Evolutionary conservation across 805 yeast genomes (phyloP), one percentile per base, ranked within the genome.

Genomic region (Wickerhamiella hasegawae): DNA sequence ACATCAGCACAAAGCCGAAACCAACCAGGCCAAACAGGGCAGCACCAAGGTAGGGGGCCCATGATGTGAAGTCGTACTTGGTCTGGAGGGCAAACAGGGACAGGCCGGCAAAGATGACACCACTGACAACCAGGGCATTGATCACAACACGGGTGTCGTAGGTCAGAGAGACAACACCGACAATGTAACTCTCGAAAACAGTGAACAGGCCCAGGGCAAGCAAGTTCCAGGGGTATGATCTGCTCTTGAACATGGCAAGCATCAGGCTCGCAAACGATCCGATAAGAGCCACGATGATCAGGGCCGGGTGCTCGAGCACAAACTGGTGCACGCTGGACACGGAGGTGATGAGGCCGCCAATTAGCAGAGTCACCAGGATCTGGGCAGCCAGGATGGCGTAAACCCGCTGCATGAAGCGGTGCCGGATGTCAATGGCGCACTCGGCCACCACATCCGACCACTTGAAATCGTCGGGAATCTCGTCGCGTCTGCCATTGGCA

Each of bases 11-110:
- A 34, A 83, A 60, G 1, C 90, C 80, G 48, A 78, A 62, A 15
- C 83, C 82, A 39, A 82, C 68, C 43, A 83, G 59, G 4, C 69
- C 68, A 69, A 81, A 75, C 30, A 83, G 53, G 3, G 68, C 71
- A 48, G 69, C 63, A 32, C 62, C 62, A 32, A 72, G 51, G 50
- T 61, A 65, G 8, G 79, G 78, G 44, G 66, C 68, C 78, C 79
- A 73, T 36, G 73, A 62, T 11, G 73, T 65, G 54, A 79, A 74
- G 48, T 79, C 92, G 46, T 80, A 80, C 47, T 69, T 73, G 5
- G 83, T 64, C 55, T 79, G 90, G 55, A 77, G 60, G 4, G 94
- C 85, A 55, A 82, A 76, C 12, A 69, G 28, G 1, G 92, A 73
- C 32, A 83, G 70, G 0, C 90, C 92, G n/a, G 72, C 56, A 42